A percentile compares a stretch with the other conserved stretches of the same genome.
Evolutionary conservation across 73 alveolate species (phyloP).

Genomic region (Breviolum minutum): DNA sequence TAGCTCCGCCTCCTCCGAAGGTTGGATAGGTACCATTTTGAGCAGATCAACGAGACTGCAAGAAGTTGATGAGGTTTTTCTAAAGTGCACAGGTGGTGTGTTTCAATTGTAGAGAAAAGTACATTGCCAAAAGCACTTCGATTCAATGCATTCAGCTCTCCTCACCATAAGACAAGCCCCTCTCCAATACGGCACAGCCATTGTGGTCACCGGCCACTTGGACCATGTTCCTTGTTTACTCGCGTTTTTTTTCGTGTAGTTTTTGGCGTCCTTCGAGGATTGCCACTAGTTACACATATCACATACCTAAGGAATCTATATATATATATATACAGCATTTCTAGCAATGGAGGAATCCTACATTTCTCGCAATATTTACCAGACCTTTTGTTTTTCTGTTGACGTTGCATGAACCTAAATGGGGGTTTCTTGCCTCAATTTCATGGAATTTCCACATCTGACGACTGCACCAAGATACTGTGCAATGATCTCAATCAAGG

Average conservation of each 20-base stretch:
- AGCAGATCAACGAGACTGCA: not conserved
- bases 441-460: not conserved
- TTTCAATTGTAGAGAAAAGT: no score
- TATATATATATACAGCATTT: no score
- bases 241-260: no score
- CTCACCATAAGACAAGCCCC: conserved; percentile 26
- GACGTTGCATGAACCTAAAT: not conserved
- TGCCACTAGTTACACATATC: not conserved
- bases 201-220: conserved; percentile 48
- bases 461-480: not conserved
- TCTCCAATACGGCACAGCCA: conserved; percentile 46
- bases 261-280: not conserved
- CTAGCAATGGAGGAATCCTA: not conserved
- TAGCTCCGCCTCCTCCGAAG: not conserved
- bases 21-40: not conserved
- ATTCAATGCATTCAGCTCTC: not conserved
- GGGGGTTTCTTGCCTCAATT: not conserved
- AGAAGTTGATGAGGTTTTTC: no score
- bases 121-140: not conserved
- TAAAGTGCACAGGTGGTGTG: no score
- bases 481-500: conserved; percentile 37
- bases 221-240: conserved; percentile 18
- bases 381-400: no score
- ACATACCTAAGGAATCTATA: no score
- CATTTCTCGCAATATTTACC: no score